These are phyloP conservation scores for Clarireedia sp. DNA, from an alignment of 2,329 filamentous ascomycete genomes.

Conservation along the genomic window DNA sequence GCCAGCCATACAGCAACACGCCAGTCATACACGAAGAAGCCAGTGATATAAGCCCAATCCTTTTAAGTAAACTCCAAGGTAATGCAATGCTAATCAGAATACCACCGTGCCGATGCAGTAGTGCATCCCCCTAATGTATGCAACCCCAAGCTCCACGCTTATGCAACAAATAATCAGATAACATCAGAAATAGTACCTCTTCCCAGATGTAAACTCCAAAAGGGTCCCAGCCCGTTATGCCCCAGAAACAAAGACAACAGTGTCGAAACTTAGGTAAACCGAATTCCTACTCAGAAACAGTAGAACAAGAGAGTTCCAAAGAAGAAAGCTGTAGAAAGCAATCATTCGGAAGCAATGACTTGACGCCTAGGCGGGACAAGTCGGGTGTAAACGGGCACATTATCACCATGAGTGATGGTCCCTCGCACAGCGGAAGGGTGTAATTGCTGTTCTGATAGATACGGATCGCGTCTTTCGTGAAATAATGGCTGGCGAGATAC, in stretches of 20 bases:
- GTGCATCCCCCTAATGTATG: neutral
- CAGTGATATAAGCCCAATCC: no score
- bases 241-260: no score
- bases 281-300: no score
- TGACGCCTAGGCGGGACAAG: constrained; percentile 14
- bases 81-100: no score
- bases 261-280: no score
- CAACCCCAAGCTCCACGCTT: constrained; percentile 8
- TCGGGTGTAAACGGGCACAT: constrained; percentile 10
- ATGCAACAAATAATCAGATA: constrained; percentile 1
- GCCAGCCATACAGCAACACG: no score
- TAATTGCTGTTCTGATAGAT: neutral
- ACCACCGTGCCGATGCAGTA: constrained; percentile 5
- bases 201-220: neutral
- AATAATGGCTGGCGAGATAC: constrained; percentile 8
- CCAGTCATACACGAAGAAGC: no score
- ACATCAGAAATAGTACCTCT: neutral
- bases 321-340: neutral
- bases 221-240: no score
- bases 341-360: constrained; percentile 17
- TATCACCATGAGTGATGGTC: constrained; percentile 1
- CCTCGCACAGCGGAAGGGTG: constrained; percentile 3
- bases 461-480: constrained; percentile 10
- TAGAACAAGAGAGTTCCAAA: neutral
- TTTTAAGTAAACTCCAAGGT: no score